Conservation (phyloP, 495 filamentous ascomycete genomes). For the Talaromyces trachyspermus region DNA sequence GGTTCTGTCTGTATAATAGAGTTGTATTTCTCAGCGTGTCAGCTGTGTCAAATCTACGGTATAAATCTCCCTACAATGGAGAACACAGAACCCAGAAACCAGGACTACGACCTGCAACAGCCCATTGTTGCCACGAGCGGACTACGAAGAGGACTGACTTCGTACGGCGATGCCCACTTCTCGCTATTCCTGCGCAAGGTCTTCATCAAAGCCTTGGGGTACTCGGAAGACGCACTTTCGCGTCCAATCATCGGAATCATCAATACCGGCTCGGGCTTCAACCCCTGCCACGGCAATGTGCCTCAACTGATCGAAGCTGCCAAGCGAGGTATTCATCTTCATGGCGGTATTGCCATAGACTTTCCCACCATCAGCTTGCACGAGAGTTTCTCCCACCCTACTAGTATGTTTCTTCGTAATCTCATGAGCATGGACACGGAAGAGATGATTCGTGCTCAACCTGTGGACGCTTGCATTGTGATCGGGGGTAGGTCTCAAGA, state of each 20-base stretch:
- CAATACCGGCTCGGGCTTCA: slow-evolving; percentile 60
- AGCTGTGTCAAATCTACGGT: too few species aligned
- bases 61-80: too few species aligned
- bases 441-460: slow-evolving; percentile 62
- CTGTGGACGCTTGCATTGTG: slow-evolving; percentile 55
- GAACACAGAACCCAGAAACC: too few species aligned
- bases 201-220: slow-evolving; percentile 64
- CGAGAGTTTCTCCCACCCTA: slow-evolving; percentile 55
- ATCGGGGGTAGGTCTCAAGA: slow-evolving; percentile 51
- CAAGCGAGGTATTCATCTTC: slow-evolving; percentile 54
- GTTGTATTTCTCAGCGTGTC: too few species aligned
- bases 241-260: slow-evolving; percentile 59
- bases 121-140: slow-evolving; percentile 43
- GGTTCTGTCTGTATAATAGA: too few species aligned
- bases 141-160: slow-evolving; percentile 51
- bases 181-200: slow-evolving; percentile 62
- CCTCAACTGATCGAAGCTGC: slow-evolving; percentile 60
- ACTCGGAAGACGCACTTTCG: slow-evolving; percentile 58
- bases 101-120: slow-evolving; percentile 50
- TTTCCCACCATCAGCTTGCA: slow-evolving; percentile 62
- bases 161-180: slow-evolving; percentile 66
- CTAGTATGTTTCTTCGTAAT: slow-evolving; percentile 63
- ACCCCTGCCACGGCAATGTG: slow-evolving; percentile 61
- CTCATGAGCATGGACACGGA: slow-evolving; percentile 69
- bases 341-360: slow-evolving; percentile 54